Base-by-base conservation (phyloP, 495 filamentous ascomycete species). In the Gamarada debralockiae region DNA sequence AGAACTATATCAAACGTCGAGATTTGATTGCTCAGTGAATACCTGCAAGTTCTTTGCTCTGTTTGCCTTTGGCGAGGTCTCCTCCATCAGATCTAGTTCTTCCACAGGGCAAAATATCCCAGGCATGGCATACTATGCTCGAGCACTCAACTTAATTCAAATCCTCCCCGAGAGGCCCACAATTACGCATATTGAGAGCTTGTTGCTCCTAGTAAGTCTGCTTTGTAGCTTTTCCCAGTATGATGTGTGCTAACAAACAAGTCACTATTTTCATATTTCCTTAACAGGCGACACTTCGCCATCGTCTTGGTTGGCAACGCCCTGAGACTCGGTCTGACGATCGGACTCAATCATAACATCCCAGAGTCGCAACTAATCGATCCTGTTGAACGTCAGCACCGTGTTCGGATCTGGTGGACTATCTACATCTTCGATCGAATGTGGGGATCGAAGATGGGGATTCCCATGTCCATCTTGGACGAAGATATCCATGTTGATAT, bases 41-140 rank as follows among this genome's bases (percentile, higher is more conserved):
- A 70, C 70, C 36, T 72, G 69, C 43, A 66, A 76, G 21, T 57
- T 69, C 2, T 58, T 79, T 10, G 56, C 74, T 21, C 66, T 75
- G 27, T 69, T 77, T 18, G 73, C 75, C n/a, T 76, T 76, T 58
- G 75, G 75, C 5, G 65, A 77, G 46, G 64, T 79, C 54, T 79
- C 77, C 51, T 77, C 73, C 15, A 66, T 77, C 36, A 18, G 22
- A 7, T n/a, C n/a, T n/a, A n/a, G n/a, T n/a, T 21, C 36, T 14
- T 20, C 12, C 3, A 27, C 24, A 23, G 24, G 29, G 7, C 76
- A 79, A 51, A 73, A 72, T 0, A 73, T 74, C 0, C 75, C 75
- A 0, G 75, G 75, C 0, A 75, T 75, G 65, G 70, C 74, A 21
- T 77, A 72, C 48, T 79, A 78, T 50, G 68, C 70, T 50, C 59